Evolutionary conservation across 1,139 yeast genomes (phyloP).

Genomic region (Pneumocystis murina): DNA sequence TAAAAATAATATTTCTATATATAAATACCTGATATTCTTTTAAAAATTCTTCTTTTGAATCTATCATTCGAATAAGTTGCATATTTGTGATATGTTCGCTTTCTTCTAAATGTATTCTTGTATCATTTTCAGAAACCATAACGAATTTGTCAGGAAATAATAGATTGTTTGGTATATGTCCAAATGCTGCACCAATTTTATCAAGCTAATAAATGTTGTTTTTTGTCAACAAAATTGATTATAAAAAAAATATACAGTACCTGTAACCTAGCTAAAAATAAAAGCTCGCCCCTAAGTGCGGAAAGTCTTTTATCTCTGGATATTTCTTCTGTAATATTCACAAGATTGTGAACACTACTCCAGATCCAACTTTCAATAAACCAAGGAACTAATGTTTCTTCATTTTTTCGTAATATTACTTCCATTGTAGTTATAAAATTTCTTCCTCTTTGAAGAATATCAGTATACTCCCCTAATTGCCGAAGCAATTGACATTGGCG

Average conservation of each 20-base stretch:
- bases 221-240: neutral
- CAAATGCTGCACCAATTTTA: neutral
- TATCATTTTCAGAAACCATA: neutral
- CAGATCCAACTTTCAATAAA: neutral
- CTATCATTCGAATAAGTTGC: neutral
- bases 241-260: neutral
- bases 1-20: neutral
- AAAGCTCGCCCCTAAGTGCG: neutral
- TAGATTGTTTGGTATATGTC: neutral
- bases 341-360: neutral
- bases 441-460: constrained; percentile 15
- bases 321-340: neutral
- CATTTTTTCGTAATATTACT: constrained; percentile 2
- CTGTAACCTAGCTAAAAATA: neutral
- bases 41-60: neutral
- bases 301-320: neutral
- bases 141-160: neutral
- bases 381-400: neutral
- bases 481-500: constrained; percentile 27
- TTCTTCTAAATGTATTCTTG: neutral
- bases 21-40: neutral
- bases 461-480: constrained; percentile 15
- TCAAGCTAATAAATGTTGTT: neutral
- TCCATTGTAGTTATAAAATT: constrained; percentile 14
- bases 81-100: neutral